Conservation (phyloP, 2,329 filamentous ascomycete genomes). For the Calonectria ilicicola region DNA sequence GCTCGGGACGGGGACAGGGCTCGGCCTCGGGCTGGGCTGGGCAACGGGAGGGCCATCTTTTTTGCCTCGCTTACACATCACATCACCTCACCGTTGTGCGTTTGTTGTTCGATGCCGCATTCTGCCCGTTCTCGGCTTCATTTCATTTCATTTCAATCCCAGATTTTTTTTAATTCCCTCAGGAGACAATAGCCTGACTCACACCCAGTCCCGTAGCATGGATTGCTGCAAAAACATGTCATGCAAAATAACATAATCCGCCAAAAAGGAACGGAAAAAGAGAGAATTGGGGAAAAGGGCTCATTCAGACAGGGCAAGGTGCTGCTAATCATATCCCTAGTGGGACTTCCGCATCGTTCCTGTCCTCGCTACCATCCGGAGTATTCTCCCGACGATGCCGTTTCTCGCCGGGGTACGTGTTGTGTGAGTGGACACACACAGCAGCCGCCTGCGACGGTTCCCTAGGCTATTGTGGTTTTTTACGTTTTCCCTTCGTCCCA, state of each 20-base stretch:
- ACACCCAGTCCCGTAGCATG: too few species aligned
- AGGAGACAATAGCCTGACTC: constrained; percentile 2
- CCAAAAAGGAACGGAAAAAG: background rate
- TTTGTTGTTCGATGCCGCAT: background rate
- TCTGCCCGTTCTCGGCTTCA: background rate
- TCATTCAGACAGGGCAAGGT: too few species aligned
- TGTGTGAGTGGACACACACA: constrained; percentile 3
- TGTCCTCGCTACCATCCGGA: constrained; percentile 17
- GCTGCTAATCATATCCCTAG: background rate
- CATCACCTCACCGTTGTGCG: background rate
- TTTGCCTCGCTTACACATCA: constrained; percentile 5
- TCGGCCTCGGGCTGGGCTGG: too few species aligned
- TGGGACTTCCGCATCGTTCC: background rate
- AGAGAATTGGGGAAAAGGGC: constrained; percentile 18
- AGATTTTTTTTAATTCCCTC: constrained; percentile 5
- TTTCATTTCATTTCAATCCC: background rate
- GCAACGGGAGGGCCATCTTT: background rate
- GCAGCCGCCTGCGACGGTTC: constrained; percentile 6
- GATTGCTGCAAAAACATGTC: background rate
- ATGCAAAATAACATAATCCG: background rate
- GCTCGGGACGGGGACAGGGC: constrained; percentile 3
- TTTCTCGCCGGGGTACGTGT: constrained; percentile 6
- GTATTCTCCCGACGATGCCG: constrained; percentile 29
- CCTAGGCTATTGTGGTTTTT: background rate
- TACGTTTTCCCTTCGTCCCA: constrained; percentile 12